A percentile compares a stretch with the other conserved stretches of the same genome.
These are phyloP conservation scores for Epichloe glyceriae DNA, from an alignment of 2,329 filamentous ascomycete species.

Conservation along the genomic window DNA sequence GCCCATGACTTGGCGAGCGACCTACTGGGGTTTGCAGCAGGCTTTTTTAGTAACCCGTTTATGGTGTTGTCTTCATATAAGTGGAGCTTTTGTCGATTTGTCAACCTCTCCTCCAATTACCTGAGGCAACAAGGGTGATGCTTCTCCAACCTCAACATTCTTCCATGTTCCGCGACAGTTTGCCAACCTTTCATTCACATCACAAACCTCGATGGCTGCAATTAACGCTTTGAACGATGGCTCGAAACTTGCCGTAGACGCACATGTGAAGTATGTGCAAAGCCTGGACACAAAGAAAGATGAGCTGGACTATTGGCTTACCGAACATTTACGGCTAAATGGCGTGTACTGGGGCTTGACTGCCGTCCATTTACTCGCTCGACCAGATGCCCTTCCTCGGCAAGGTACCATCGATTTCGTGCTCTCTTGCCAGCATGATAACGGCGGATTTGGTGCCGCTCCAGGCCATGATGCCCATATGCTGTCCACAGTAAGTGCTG, in stretches of 20 bases:
- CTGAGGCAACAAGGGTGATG: background rate
- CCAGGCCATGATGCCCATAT: slow-evolving; percentile 93
- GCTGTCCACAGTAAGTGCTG: slow-evolving; percentile 87
- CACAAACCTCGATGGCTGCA: slow-evolving; percentile 17
- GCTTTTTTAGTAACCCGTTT: no score
- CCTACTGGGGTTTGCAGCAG: no score
- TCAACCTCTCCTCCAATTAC: background rate
- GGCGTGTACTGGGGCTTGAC: slow-evolving; percentile 95
- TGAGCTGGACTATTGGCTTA: slow-evolving; percentile 95
- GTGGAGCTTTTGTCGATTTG: background rate
- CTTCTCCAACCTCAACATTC: background rate
- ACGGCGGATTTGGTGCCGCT: slow-evolving; percentile 84
- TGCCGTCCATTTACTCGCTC: slow-evolving; percentile 71
- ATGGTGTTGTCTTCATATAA: background rate
- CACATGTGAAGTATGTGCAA: slow-evolving; percentile 86
- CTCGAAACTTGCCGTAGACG: slow-evolving; percentile 34
- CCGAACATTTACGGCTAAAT: slow-evolving; percentile 88
- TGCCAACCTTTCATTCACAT: background rate
- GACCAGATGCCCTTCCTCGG: slow-evolving; percentile 68
- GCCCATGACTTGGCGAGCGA: no score
- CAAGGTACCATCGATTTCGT: slow-evolving; percentile 80
- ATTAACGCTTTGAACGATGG: slow-evolving; percentile 19
- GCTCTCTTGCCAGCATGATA: slow-evolving; percentile 82
- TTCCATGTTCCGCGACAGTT: background rate
- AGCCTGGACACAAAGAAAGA: slow-evolving; percentile 83